Evolutionary conservation across 495 filamentous ascomycete species (phyloP).

Genomic region (Apodospora peruviana): DNA sequence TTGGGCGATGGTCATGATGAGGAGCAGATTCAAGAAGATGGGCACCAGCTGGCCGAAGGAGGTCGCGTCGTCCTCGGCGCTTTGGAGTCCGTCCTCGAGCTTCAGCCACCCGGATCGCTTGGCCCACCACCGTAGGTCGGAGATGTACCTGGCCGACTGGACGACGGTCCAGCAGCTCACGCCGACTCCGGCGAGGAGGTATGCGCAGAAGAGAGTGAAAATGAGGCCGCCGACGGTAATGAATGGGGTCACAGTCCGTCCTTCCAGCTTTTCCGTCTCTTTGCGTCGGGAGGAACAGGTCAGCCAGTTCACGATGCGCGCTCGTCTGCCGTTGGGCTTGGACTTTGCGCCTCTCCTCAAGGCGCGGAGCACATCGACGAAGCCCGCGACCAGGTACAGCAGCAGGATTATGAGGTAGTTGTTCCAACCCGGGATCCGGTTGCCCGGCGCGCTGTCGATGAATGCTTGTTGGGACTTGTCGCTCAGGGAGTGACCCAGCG

Average conservation of each 20-base stretch:
- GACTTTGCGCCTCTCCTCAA: not conserved
- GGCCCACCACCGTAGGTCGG: slow-evolving; percentile 22
- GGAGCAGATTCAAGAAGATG: slow-evolving; percentile 27
- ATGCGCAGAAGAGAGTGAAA: not conserved
- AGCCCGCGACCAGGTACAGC: slow-evolving; percentile 18
- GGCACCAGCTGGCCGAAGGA: slow-evolving; percentile 38
- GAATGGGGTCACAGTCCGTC: no score
- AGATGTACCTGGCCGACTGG: slow-evolving; percentile 5
- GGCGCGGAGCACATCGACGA: slow-evolving; percentile 15
- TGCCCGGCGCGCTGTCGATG: slow-evolving; percentile 3
- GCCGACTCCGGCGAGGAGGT: not conserved
- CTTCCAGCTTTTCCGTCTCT: slow-evolving; percentile 6
- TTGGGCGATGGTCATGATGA: slow-evolving; percentile 31
- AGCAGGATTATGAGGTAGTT: slow-evolving; percentile 21
- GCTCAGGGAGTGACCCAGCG: slow-evolving; percentile 6
- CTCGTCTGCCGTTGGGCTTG: not conserved
- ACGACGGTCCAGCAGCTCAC: not conserved
- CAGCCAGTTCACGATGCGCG: slow-evolving; percentile 9
- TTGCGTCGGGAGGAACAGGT: not conserved
- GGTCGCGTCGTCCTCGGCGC: slow-evolving; percentile 27
- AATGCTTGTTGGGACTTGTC: not conserved
- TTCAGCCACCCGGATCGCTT: slow-evolving; percentile 24
- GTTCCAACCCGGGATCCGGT: slow-evolving; percentile 24
- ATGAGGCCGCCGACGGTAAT: not conserved
- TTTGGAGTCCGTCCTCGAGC: slow-evolving; percentile 8